Base-by-base conservation (phyloP, 257 asterid genomes). In the Przewalskia tangutica region DNA sequence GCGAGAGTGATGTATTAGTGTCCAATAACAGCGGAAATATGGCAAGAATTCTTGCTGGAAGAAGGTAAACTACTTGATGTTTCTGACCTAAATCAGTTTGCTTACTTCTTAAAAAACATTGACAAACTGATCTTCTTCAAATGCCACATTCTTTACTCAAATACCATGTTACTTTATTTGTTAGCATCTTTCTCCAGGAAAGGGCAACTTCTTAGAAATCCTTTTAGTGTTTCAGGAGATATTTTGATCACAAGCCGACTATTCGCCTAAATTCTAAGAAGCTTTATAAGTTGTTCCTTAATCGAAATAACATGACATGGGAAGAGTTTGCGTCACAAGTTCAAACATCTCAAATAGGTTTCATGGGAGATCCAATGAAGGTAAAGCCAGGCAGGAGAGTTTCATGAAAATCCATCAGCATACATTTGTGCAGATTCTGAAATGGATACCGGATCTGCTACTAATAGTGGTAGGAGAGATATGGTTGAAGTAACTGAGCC, bases 21-120 rank as follows among this genome's bases (percentile, higher is more conserved):
- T 85, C 95, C 71, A 93, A 93, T 83, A 92, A 93, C 86, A 93
- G 92, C 14, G 97, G 97, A 20, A 93, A 93, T 86, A 91, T 93
- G 97, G 97, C 95, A 13, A 89, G 86, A 87, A 90, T 93, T 64
- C 92, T 93, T 7, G 93, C 95, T 9, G 95, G 97, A 54, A 89
- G 92, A 85, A 89, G 95, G 97, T 89, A 82, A 8, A 76, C 3
- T 27, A 3, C 59, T 51, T 53, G 16, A 32, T 20, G 55, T 23
- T 76, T 46, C 23, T 3, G 7, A 48, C 79, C 62, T 7, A 59
- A 73, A 48, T 46, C 78, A 44, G 40, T 10, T 32, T 20, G 9
- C 38, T 60, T 23, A 14, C n/a, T 75, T 77, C 7, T 44, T 17
- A 54, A 71, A n/a, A 8, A 48, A 10, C 8, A 7, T 17, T 5